Evolutionary conservation across 2,329 filamentous ascomycete genomes (phyloP), one percentile per base, ranked within the genome.

Genomic region (Fusarium sp.): DNA sequence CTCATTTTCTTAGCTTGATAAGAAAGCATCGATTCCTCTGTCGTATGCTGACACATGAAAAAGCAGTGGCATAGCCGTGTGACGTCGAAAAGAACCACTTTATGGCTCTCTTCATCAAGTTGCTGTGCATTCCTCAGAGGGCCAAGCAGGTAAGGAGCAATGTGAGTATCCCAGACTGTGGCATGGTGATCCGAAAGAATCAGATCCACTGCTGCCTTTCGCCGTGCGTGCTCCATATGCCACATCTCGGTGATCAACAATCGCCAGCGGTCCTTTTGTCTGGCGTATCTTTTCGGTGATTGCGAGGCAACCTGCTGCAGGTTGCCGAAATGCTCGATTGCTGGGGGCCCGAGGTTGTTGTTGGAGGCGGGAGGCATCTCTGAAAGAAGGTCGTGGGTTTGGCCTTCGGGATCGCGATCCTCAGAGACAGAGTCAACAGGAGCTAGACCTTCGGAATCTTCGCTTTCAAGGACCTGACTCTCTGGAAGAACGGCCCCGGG

Each of bases 41-140:
- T 60, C 20, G 55, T 62, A 20, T 69, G 32, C 30, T 71, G 74
- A 21, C 71, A 72, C 34, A 66, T 71, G 7, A 73, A 50, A 46
- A 75, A 78, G 46, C 72, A 74, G 9, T 77, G 52, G 42, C 77
- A 80, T 10, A 77, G 32, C 17, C 73, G 70, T 9, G 72, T 70
- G 7, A 77, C 14, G 44, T 80, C 77, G 38, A 78, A 77, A 2
- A 72, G 65, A 32, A 69, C 46, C 6, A 68, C 67, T 19, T 67
- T 57, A 8, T 50, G 14, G 6, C 50, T 62, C 12, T 47, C 44
- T 8, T 46, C n/a, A 2, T 55, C 39, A 12, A 75, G 55, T 17
- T 62, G 50, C 11, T 44, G 24, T 2, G 48, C 8, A 30, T 65
- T 52, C 15, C 45, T 44, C 11, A 71, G 28, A 2, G 73, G 73